Percentiles rank a stretch among this genome's conserved stretches.
These are phyloP conservation scores for Excoecaria cochinchinensis DNA, from an alignment of 345 rosid species.

Conservation along the genomic window DNA sequence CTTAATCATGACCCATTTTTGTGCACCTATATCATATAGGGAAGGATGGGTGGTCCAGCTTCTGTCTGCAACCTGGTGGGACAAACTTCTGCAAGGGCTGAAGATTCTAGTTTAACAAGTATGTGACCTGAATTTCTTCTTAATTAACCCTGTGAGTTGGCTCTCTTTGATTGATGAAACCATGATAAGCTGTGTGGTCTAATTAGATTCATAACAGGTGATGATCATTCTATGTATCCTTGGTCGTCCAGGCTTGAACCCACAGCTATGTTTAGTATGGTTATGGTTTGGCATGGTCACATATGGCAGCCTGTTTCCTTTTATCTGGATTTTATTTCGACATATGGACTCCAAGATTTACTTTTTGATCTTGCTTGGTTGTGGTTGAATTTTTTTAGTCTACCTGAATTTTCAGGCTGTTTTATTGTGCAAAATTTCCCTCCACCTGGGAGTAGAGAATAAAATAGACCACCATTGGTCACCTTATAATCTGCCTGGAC, in stretches of 20 bases:
- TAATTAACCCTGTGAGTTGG: not conserved
- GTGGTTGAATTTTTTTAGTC: not conserved
- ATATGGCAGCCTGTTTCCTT: not conserved
- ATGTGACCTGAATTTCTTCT: conserved; percentile 7
- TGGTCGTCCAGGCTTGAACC: not conserved
- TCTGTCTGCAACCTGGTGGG: conserved; percentile 3
- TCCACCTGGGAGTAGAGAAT: not conserved
- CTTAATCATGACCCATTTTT: not conserved
- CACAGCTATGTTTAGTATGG: not conserved
- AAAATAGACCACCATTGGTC: not conserved
- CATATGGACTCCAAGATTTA: not conserved
- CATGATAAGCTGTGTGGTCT: not conserved
- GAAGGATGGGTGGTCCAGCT: conserved; percentile 17
- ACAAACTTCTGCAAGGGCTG: conserved; percentile 9
- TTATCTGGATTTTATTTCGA: not conserved
- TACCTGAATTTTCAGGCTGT: not conserved
- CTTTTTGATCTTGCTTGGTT: not conserved
- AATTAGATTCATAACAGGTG: not conserved
- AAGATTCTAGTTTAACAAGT: conserved; percentile 21
- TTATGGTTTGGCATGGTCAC: not conserved
- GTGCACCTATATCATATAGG: conserved; percentile 12
- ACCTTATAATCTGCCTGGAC: not conserved
- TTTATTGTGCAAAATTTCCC: not conserved
- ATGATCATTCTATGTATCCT: not conserved
- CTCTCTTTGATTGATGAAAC: not conserved